phyloP scores from a whole-genome alignment of 441 rosid species.

The Raphanus hybrid region DNA sequence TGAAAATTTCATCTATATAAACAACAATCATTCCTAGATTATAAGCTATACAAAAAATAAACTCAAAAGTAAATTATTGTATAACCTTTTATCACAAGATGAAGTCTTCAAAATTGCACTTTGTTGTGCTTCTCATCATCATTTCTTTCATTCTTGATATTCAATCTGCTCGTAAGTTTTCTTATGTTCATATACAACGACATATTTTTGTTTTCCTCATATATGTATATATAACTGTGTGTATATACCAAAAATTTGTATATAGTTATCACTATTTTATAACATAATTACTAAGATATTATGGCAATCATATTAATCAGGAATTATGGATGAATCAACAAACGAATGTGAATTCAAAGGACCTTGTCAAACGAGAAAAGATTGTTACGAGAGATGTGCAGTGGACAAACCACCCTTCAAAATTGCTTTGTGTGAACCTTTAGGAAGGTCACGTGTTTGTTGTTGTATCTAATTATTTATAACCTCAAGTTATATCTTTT shows the following conservation, averaged over 20 bases:
- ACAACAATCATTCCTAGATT: too few relatives aligned
- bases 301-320: neutral
- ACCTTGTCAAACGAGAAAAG: conserved; percentile 13
- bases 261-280: too few relatives aligned
- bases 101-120: too few relatives aligned
- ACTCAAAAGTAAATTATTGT: too few relatives aligned
- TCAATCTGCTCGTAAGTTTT: neutral
- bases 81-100: too few relatives aligned
- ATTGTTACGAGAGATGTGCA: conserved; percentile 2
- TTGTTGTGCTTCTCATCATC: too few relatives aligned
- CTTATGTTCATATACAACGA: neutral
- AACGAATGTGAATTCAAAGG: conserved; percentile 24
- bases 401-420: conserved; percentile 1
- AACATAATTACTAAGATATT: too few relatives aligned
- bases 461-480: neutral
- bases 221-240: neutral
- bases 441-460: neutral
- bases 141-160: neutral
- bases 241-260: neutral
- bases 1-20: too few relatives aligned
- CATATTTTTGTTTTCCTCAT: neutral
- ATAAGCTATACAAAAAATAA: too few relatives aligned
- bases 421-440: conserved; percentile 16
- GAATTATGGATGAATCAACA: neutral
- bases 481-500: neutral